A percentile compares a stretch with the other conserved stretches of the same genome.
phyloP scores from a whole-genome alignment of 2,329 filamentous ascomycete genomes.

The Epichloe hybrida region DNA sequence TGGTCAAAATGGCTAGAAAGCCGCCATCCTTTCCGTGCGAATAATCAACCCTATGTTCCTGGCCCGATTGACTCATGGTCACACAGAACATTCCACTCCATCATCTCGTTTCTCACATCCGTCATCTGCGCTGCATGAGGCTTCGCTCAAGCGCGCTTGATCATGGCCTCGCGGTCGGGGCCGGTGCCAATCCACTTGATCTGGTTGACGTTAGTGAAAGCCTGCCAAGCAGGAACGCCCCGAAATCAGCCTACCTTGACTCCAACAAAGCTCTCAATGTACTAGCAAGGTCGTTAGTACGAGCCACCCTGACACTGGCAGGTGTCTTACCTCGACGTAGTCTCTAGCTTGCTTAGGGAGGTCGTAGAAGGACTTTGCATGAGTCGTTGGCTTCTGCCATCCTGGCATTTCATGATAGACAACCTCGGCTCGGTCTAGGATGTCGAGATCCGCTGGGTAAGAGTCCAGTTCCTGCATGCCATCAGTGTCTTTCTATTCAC shows the following conservation, averaged over 20 bases:
- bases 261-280: slow-evolving; percentile 25
- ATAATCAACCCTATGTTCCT: no score
- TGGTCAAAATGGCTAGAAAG: no score
- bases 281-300: slow-evolving; percentile 19
- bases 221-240: no score
- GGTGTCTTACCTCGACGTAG: slow-evolving; percentile 34
- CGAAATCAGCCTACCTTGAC: slow-evolving; percentile 8
- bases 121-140: background rate
- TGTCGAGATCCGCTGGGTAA: no score
- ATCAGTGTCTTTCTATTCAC: no score
- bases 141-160: slow-evolving; percentile 20
- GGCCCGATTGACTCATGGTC: no score
- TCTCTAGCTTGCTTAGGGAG: slow-evolving; percentile 50
- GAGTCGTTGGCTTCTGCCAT: slow-evolving; percentile 53
- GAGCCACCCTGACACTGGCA: no score
- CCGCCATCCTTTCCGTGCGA: no score
- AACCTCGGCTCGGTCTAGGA: no score
- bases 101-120: background rate
- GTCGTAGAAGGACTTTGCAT: slow-evolving; percentile 44
- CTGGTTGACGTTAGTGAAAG: slow-evolving; percentile 9
- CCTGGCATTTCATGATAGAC: slow-evolving; percentile 37
- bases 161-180: slow-evolving; percentile 51
- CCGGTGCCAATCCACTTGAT: slow-evolving; percentile 49
- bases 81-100: no score
- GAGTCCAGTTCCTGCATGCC: no score